Percentiles rank a stretch among this genome's conserved stretches.
Conservation (phyloP, 2,329 filamentous ascomycete genomes). For the Exophiala oligosperma region DNA sequence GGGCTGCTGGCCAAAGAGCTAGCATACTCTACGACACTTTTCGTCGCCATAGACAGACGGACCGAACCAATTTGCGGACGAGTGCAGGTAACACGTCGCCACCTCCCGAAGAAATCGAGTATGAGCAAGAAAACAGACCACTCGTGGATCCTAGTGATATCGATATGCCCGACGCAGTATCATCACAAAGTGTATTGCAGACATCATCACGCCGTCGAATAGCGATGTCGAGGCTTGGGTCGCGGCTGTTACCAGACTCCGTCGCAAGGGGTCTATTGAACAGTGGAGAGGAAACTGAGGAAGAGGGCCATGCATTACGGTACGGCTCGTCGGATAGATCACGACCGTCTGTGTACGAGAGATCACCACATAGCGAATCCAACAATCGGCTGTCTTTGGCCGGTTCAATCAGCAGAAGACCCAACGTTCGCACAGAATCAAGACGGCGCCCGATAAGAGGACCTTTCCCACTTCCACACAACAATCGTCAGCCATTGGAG, state of each 20-base stretch:
- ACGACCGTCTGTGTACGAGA: constrained; percentile 22
- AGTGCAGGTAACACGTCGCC: constrained; percentile 11
- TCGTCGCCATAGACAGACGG: constrained; percentile 28
- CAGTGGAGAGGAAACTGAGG: constrained; percentile 47
- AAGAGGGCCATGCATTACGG: constrained; percentile 46
- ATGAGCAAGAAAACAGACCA: constrained; percentile 39
- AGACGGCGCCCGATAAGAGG: constrained; percentile 41
- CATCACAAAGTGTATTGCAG: constrained; percentile 26
- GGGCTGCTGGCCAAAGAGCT: constrained; percentile 19
- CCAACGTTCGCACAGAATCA: constrained; percentile 19
- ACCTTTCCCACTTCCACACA: constrained; percentile 41
- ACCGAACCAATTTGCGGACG: constrained; percentile 13
- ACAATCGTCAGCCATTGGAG: constrained; percentile 31
- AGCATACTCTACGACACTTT: constrained; percentile 30
- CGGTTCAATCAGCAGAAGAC: constrained; percentile 20
- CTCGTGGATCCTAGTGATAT: constrained; percentile 35
- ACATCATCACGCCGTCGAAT: constrained; percentile 43
- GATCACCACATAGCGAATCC: constrained; percentile 11
- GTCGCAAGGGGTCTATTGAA: constrained; percentile 45
- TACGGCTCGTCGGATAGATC: constrained; percentile 42
- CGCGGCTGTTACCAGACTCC: constrained; percentile 48
- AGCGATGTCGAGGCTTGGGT: constrained; percentile 49
- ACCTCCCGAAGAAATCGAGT: constrained; percentile 34
- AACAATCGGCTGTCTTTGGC: constrained; percentile 21
- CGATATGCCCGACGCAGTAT: constrained; percentile 30